Base-by-base conservation (phyloP, 352 stramenopile genomes). In the Phytophthora brassicae region DNA sequence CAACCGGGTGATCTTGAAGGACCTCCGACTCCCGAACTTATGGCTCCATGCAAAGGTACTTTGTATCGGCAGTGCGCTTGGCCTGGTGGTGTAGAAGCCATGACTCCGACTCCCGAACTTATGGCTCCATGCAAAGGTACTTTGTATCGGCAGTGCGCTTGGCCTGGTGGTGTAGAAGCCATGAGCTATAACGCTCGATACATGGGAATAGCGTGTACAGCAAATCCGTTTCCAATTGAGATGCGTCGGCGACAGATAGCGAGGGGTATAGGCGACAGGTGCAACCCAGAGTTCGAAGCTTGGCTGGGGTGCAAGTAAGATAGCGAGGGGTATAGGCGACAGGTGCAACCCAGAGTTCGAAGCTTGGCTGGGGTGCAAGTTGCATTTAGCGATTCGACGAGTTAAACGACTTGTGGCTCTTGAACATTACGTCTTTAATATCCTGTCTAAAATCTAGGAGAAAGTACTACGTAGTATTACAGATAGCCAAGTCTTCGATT, bases 121-220 rank as follows among this genome's bases (percentile, higher is more conserved):
- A 47, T 60, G 14, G 16, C 17, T 1, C 20, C 26, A 7, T 77
- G 74, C 60, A 60, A 53, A 4, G 74, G 64, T 0, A 62, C 56
- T 0, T 28, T 70, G 59, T 74, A 66, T 13, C 38, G 44, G 17
- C 51, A 70, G 24, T 68, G 69, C 31, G 0, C 39, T 3, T 6
- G 1, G 16, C 8, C 29, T 12, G 31, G 46, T 2, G 20, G 53
- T 19, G 7, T 16, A 0, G 38, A 60, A 0, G 60, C 46, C 0
- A 75, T 77, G 43, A 78, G 74, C 58, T 77, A 74, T 56, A 74
- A 63, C 45, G 48, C 44, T 3, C 33, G 56, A 3, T 23, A 52
- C 19, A 66, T 71, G 64, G 58, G n/a, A 0, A 63, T 71, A 13
- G 29, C 44, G 17, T 63, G 63, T 14, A 45, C 50, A 6, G 4